Evolutionary conservation across 2,329 filamentous ascomycete genomes (phyloP).

Genomic region (Xylariaceae sp.): DNA sequence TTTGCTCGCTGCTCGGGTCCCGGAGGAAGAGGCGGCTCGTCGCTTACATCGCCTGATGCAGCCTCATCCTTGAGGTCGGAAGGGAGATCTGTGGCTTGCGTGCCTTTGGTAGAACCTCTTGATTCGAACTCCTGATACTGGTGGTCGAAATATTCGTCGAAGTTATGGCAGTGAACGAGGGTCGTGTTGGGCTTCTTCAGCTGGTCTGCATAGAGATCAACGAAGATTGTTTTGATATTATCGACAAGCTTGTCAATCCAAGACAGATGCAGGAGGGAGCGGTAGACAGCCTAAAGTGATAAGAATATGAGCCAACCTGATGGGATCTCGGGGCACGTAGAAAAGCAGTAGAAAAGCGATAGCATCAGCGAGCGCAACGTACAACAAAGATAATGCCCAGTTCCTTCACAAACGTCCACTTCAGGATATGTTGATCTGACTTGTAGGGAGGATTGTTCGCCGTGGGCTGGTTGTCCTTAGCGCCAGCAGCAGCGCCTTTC

Average conservation of each 20-base stretch:
- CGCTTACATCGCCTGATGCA: conserved; percentile 34
- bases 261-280: conserved; percentile 86
- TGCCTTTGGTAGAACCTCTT: conserved; percentile 34
- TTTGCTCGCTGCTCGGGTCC: conserved; percentile 39
- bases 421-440: conserved; percentile 89
- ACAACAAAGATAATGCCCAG: conserved; percentile 93
- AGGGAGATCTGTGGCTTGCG: conserved; percentile 25
- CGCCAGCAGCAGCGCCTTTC: conserved; percentile 59
- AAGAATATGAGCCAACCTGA: conserved; percentile 10
- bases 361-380: conserved; percentile 19
- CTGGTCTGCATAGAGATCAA: conserved; percentile 84
- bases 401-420: conserved; percentile 91
- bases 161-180: conserved; percentile 69
- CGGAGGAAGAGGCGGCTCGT: conserved; percentile 38
- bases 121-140: conserved; percentile 78
- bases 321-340: neutral
- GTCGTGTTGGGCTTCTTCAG: conserved; percentile 75
- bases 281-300: conserved; percentile 74
- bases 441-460: conserved; percentile 69
- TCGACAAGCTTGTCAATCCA: conserved; percentile 98
- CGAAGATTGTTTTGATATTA: conserved; percentile 87
- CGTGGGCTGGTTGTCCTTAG: conserved; percentile 55
- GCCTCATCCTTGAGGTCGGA: conserved; percentile 33
- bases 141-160: conserved; percentile 92
- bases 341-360: neutral